Base-by-base conservation (phyloP, 345 rosid species). In the Eucalyptus erythrocorys region DNA sequence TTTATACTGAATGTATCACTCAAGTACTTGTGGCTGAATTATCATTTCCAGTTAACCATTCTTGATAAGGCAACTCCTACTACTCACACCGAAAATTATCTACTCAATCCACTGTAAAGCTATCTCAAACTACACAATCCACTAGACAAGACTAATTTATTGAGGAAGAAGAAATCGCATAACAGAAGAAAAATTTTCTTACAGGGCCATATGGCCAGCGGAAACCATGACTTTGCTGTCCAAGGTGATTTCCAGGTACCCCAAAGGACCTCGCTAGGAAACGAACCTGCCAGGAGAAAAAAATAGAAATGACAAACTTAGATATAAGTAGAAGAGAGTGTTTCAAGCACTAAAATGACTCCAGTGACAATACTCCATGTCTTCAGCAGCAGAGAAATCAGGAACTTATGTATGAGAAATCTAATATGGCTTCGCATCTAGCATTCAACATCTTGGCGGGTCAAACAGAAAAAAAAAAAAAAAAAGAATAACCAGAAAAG, bases 141-240 rank as follows among this genome's bases (percentile, higher is more conserved):
- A 16, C 82, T 42, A 76, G 47, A 76, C 30, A 42, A 42, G 37
- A 34, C 42, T 32, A 10, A 37, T 71, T 37, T 76, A 76, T 37
- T 40, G 27, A 85, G 34, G 8, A 86, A 57, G 66, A 21, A 42
- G 24, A 87, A 40, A n/a, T 40, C 55, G 8, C 17, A 17, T 88
- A n/a, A 51, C 40, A 16, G 26, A 21, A 59, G 80, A 89, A 91
- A 86, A 90, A 89, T 66, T 89, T 89, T 42, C 97, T 97, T 94
- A 98, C 99, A 50, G 99, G 95, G 90, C 99, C 99, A 91, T 96
- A 98, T 53, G 99, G 99, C 99, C 99, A 98, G 64, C 98, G 96
- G 91, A 93, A 97, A 47, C 99, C 99, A 92, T 98, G 94, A 89
- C 99, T 98, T 91, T 96, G 99, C 92, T 98, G 99, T 87, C 99